Base-by-base conservation (phyloP, 2,329 filamentous ascomycete species). In the Fonsecaea pedrosoi region DNA sequence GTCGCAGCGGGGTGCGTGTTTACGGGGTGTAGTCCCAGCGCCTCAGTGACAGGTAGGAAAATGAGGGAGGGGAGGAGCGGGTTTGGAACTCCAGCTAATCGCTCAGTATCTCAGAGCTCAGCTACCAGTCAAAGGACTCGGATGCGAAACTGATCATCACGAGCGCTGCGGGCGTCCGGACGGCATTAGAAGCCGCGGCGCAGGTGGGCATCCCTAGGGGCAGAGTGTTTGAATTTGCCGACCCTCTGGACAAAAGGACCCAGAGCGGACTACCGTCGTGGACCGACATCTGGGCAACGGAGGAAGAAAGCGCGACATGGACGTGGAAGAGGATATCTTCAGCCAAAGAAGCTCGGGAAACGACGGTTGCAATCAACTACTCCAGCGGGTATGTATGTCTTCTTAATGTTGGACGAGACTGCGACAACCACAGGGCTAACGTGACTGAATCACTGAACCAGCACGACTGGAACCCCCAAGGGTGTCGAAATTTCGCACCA, bases 391-490 rank as follows among this genome's bases (percentile, higher is more conserved):
- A 38, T 38, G 35, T 38, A 32, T 32, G 30, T 32, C 30, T 32
- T 32, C 6, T 32, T 32, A 2, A 32, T 32, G 30, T 5, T 6
- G 30, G 4, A 32, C 30, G 6, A 6, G 30, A 32, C 30, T 3
- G 30, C 30, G 30, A 32, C 30, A 3, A 32, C 30, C 30, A 5
- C 30, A 32, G 6, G 30, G 30, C 30, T 32, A 6, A 32, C 30
- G 1, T 32, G 30, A 32, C 30, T 4, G 30, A 32, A 32, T 6
- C 30, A 38, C 9, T 13, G 40, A 15, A 42, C 4, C 70, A 90
- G 90, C 40, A 92, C 90, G 0, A 93, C 91, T 0, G 90, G 90
- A 1, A 77, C 91, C 70, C 90, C 90, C 6, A 93, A 94, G 75
- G 90, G 3, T 77, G 65, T 67, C 18, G 32, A 55, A 30, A 48